Evolutionary conservation across 305 asterid genomes (phyloP), one percentile per base, ranked within the genome.

Genomic region (Fraxinus greggii): DNA sequence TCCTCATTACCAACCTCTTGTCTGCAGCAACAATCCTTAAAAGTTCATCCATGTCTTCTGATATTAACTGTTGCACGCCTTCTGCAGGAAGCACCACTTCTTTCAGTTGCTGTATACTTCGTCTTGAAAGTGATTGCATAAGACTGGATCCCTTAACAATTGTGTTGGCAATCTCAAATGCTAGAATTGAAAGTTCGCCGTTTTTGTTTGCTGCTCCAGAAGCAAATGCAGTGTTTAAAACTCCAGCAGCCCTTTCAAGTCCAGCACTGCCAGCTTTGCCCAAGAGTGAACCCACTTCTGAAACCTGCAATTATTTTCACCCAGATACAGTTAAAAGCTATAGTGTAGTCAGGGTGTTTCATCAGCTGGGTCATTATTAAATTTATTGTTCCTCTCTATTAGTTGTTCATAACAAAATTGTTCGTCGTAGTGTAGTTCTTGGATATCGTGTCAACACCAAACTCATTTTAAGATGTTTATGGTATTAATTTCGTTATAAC

Each of bases 131-230:
- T 6, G 90, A 86, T 74, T 81, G 86, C 86, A 88, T 69, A 72
- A 88, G 89, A 65, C 40, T 84, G 15, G 90, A 86, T 74, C 82
- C 87, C 74, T 88, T 88, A 61, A 88, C 88, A 38, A 88, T 88
- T 24, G 90, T 88, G 82, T 88, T 88, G 28, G 89, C 90, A 80
- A 88, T 87, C 83, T 88, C 90, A 72, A 88, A 88, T 38, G 90
- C 76, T 56, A 88, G 73, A 40, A 88, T 88, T 10, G 86, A 86
- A 65, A 88, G 90, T 81, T 82, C 85, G 42, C 77, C 84, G 87
- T 76, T 83, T 74, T 83, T 86, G 40, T 63, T 80, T 21, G 89
- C 76, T 59, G 78, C 80, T 26, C 86, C 86, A 56, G 90, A 59
- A 79, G 78, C 87, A 86, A 88, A 88, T 48, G 83, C 87, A 65